Percentiles rank a stretch among this genome's conserved stretches.
Evolutionary conservation across 192 early-diverging fungal species (phyloP).

Genomic region (Chytriomyces confervae): DNA sequence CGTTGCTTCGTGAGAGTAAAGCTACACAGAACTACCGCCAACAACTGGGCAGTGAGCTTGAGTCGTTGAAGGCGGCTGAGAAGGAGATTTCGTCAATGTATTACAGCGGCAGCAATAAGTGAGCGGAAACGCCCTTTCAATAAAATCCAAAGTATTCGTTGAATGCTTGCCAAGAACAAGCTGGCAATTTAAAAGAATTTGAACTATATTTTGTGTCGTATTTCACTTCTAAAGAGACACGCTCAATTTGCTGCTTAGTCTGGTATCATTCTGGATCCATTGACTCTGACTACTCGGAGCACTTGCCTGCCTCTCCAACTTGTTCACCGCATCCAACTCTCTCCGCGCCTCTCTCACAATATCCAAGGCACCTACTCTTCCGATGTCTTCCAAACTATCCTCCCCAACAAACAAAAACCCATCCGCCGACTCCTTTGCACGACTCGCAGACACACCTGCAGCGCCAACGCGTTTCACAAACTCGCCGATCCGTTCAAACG

Average conservation of each 20-base stretch:
- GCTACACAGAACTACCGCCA: background rate
- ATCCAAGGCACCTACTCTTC: background rate
- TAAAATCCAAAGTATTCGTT: no score
- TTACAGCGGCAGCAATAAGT: no score
- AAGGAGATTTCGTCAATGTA: constrained; percentile 2
- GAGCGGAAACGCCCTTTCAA: no score
- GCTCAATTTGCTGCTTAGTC: no score
- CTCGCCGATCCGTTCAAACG: constrained; percentile 31
- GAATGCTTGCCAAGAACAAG: no score
- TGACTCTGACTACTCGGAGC: no score
- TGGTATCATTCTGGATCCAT: no score
- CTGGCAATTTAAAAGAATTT: no score
- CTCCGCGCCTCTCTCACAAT: constrained; percentile 25
- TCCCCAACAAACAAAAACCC: constrained; percentile 27
- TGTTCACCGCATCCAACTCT: constrained; percentile 19
- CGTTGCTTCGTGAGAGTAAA: background rate
- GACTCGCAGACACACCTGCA: background rate
- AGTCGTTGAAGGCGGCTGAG: constrained; percentile 4
- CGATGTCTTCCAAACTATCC: constrained; percentile 6
- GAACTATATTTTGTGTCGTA: no score
- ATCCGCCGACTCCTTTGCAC: background rate
- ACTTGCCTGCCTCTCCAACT: background rate
- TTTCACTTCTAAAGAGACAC: no score
- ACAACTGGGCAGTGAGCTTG: background rate
- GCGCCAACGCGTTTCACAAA: constrained; percentile 16